phyloP scores from a whole-genome alignment of 1,284 basidiomycete genomes.

The Ganoderma resinaceum region DNA sequence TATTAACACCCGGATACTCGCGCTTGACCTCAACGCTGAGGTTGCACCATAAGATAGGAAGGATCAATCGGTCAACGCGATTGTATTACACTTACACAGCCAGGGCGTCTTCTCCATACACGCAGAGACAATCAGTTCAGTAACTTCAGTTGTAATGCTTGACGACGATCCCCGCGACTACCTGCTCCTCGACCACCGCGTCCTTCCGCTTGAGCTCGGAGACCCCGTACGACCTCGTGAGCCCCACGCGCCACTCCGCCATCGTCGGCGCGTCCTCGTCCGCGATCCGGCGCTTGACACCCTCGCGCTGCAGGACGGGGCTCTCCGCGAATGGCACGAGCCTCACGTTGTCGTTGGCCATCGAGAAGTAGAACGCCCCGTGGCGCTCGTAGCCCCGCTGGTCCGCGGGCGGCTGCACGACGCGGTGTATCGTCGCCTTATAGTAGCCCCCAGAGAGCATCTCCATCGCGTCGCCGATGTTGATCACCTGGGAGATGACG shows the following conservation, averaged over 20 bases:
- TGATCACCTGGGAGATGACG: slow-evolving; percentile 41
- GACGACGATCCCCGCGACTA: slow-evolving; percentile 49
- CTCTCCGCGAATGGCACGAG: slow-evolving; percentile 39
- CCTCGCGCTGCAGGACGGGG: slow-evolving; percentile 39
- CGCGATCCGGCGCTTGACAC: slow-evolving; percentile 37
- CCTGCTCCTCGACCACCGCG: slow-evolving; percentile 47
- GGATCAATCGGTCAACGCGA: too few species aligned
- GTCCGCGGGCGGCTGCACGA: slow-evolving; percentile 56
- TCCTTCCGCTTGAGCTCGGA: slow-evolving; percentile 42
- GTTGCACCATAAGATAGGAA: too few species aligned
- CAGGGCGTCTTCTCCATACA: too few species aligned
- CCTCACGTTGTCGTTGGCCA: slow-evolving; percentile 40
- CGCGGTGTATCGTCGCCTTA: slow-evolving; percentile 49
- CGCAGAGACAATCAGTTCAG: slow-evolving; percentile 26
- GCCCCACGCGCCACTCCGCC: slow-evolving; percentile 46
- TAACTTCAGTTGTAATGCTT: slow-evolving; percentile 54
- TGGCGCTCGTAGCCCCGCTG: slow-evolving; percentile 50
- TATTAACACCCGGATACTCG: too few species aligned
- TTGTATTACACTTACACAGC: too few species aligned
- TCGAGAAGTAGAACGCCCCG: slow-evolving; percentile 51
- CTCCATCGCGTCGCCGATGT: slow-evolving; percentile 49
- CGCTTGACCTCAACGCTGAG: too few species aligned
- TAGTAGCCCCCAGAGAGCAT: slow-evolving; percentile 52
- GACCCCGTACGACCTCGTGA: slow-evolving; percentile 46
- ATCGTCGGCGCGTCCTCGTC: slow-evolving; percentile 44